Conservation (phyloP, 139 green algal genomes). For the Choricystis sp. region DNA sequence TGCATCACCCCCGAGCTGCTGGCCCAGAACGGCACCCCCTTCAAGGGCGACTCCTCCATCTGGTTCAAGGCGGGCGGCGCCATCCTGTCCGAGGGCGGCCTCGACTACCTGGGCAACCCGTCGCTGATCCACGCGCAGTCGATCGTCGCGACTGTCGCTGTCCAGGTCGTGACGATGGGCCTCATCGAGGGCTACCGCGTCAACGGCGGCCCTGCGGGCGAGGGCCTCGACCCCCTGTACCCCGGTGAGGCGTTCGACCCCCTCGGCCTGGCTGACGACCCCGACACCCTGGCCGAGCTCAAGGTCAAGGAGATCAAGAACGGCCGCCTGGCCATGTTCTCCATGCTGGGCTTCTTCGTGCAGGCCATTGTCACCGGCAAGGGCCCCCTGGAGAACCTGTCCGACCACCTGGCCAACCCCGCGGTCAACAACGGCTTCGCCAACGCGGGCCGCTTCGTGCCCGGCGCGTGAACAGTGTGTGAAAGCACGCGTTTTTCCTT, state of each 20-base stretch:
- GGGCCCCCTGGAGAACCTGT: constrained; percentile 52
- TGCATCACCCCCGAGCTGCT: constrained; percentile 54
- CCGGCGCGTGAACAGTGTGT: no score
- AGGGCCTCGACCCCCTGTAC: constrained; percentile 74
- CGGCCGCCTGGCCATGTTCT: constrained; percentile 74
- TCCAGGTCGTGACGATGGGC: constrained; percentile 69
- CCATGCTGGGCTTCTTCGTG: constrained; percentile 63
- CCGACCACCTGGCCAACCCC: constrained; percentile 66
- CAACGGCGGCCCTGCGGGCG: constrained; percentile 74
- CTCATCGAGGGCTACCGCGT: constrained; percentile 82
- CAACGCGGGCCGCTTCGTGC: no score
- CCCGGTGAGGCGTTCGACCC: constrained; percentile 86
- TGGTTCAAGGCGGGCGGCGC: constrained; percentile 84
- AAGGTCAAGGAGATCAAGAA: constrained; percentile 92
- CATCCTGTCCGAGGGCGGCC: constrained; percentile 62
- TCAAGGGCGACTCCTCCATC: constrained; percentile 44
- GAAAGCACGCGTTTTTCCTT: no score
- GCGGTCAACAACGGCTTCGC: constrained; percentile 54
- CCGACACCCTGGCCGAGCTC: constrained; percentile 46
- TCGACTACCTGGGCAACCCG: constrained; percentile 70
- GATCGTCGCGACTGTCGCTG: constrained; percentile 49
- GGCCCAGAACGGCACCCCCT: constrained; percentile 22
- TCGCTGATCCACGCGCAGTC: constrained; percentile 64
- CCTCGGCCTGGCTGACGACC: constrained; percentile 86
- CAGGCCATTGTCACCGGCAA: constrained; percentile 57